Evolutionary conservation across 2,329 filamentous ascomycete species (phyloP), one percentile per base, ranked within the genome.

Genomic region (Arthrobotrys sphaeroides): DNA sequence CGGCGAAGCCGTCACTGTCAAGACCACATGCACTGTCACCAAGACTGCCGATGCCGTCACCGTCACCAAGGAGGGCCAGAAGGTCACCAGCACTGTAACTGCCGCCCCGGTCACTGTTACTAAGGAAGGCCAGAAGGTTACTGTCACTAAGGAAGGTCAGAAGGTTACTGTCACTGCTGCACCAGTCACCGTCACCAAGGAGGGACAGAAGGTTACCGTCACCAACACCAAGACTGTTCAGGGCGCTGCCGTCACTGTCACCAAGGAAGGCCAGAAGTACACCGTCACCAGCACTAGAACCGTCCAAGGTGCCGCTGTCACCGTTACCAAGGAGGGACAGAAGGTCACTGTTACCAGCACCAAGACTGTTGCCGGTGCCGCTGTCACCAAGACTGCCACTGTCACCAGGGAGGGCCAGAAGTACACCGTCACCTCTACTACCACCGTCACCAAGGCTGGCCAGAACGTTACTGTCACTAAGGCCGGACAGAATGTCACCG

Each of bases 361-460:
- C 36, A 60, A 60, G 18, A 49, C 53, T 13, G 26, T 45, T 26
- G 12, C 47, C 10, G 40, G 24, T 6, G 20, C 12, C 1, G 13
- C 47, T 7, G 62, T 66, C 22, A 66, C 61, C 31, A 66, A 66
- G 61, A 49, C 61, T n/a, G 38, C 26, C 7, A 38, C 64, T 28
- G n/a, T 45, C 13, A 64, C 59, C 18, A 62, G 49, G 42, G 9
- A 18, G 7, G n/a, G 22, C 38, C 31, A 28, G 45, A 28, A 33
- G 28, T 28, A 49, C 12, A 2, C 4, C 2, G 45, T 53, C 31
- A 62, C 38, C 7, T 9, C 36, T n/a, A 36, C 38, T 26, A 47
- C 31, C 24, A 47, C 57, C 20, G 20, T 31, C 18, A 66, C 62
- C 26, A 45, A 66, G 33, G 38, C 36, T 22, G 18, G 22, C 18